A percentile compares a stretch with the other conserved stretches of the same genome.
Evolutionary conservation across 371 early-diverging fungal genomes (phyloP).

Genomic region (Rhizopus sp.): DNA sequence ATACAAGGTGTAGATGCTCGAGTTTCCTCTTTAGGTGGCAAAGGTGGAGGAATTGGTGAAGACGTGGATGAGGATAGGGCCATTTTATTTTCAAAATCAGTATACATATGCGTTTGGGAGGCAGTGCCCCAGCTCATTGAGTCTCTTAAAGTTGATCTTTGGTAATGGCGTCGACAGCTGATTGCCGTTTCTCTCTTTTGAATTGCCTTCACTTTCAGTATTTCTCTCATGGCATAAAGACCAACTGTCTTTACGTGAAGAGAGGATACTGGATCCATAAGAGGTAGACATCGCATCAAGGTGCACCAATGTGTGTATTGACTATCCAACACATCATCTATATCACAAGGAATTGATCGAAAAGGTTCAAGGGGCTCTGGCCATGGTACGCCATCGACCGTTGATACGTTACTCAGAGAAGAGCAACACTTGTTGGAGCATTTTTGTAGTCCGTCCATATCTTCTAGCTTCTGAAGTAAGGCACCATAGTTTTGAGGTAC

Average conservation of each 20-base stretch:
- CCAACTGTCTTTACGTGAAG: conserved; percentile 36
- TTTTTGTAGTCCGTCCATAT: conserved; percentile 16
- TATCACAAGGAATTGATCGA: neutral
- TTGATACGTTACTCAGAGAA: conserved; percentile 9
- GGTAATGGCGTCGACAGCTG: neutral
- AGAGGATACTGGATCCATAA: conserved; percentile 31
- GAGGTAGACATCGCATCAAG: conserved; percentile 38
- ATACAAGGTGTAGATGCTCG: conserved; percentile 17
- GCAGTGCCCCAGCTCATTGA: conserved; percentile 8
- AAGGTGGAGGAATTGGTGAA: conserved; percentile 7
- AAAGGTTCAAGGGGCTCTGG: conserved; percentile 27
- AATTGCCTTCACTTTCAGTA: conserved; percentile 25
- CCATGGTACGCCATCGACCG: conserved; percentile 33
- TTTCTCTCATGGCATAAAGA: conserved; percentile 40
- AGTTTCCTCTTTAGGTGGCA: conserved; percentile 14
- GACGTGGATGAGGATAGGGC: neutral
- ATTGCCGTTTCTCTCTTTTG: conserved; percentile 11
- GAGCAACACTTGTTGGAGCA: conserved; percentile 19
- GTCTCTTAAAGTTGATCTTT: conserved; percentile 7
- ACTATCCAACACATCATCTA: conserved; percentile 8
- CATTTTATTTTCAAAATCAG: neutral
- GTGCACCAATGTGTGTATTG: conserved; percentile 47
- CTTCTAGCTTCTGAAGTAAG: conserved; percentile 25
- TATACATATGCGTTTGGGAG: neutral
- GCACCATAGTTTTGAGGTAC: conserved; percentile 34